These are phyloP conservation scores for Hypocrella siamensis DNA, from an alignment of 2,329 filamentous ascomycete species.

Conservation along the genomic window DNA sequence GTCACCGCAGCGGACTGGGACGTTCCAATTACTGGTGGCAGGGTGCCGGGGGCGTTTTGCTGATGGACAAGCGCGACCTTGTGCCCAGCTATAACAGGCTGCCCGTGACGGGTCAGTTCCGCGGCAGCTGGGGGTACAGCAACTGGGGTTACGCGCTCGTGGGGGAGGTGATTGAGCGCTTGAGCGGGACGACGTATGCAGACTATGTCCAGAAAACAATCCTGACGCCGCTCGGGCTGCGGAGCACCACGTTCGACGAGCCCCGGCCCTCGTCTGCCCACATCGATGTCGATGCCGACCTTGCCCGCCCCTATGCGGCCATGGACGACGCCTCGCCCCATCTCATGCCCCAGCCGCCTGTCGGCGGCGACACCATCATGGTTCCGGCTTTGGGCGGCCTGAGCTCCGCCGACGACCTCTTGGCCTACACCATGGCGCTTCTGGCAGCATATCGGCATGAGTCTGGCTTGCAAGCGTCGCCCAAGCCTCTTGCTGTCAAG, in stretches of 20 bases:
- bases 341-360: background rate
- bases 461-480: background rate
- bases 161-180: background rate
- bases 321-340: background rate
- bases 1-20: background rate
- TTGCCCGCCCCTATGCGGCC: background rate
- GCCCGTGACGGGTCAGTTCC: background rate
- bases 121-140: background rate
- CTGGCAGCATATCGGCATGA: background rate
- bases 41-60: background rate
- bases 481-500: background rate
- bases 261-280: background rate
- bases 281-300: background rate
- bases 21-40: slow-evolving; percentile 1
- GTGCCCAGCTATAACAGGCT: background rate
- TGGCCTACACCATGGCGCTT: background rate
- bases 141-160: slow-evolving; percentile 1
- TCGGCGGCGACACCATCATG: background rate
- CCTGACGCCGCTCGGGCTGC: background rate
- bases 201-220: background rate
- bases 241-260: background rate
- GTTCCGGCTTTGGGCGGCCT: background rate
- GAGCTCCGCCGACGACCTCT: background rate
- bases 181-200: background rate
- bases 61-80: background rate